Evolutionary conservation across 805 yeast genomes (phyloP), one percentile per base, ranked within the genome.

Genomic region (Debaryomyces castellii): DNA sequence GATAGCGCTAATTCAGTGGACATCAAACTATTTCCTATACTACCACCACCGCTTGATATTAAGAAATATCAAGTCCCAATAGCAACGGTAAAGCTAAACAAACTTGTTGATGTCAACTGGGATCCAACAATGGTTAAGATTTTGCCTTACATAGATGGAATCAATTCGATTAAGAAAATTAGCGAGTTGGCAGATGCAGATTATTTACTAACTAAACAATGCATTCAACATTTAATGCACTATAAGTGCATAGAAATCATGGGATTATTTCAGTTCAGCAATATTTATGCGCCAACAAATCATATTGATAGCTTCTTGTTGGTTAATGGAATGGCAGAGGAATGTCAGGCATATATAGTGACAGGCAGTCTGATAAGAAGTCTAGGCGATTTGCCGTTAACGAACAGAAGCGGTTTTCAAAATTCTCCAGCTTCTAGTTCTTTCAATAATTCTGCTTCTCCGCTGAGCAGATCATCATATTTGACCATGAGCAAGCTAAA

Each of bases 111-210:
- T 63, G 85, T 87, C 7, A 85, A 87, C 56, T 94, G 99, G 97
- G 99, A 94, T 64, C 97, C 97, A 1, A 92, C 98, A 1, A 86
- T 94, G 94, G 73, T 89, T 39, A 85, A 87, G 53, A 87, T 94
- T 20, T 67, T 89, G 9, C 96, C 97, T 0, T 86, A 74, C 53
- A 89, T 94, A 41, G 82, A 94, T 57, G 99, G 99, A 1, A 74
- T 90, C 40, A 92, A 92, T 61, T 87, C 94, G 5, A 81, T 94
- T 16, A 74, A 81, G 30, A 76, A 78, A 45, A 92, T 95, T 32
- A 81, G 96, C 16, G 80, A 81, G 42, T 64, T 90, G 42, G 89
- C 97, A 1, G 82, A 87, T 55, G 85, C 96, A 32, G 95, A 90
- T 58, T 83, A 82, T 52, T 71, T 76, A 16, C 71, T 92, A 41